Evolutionary conservation across 805 yeast genomes (phyloP), one percentile per base, ranked within the genome.

Genomic region (Ogataea parapolymorpha): DNA sequence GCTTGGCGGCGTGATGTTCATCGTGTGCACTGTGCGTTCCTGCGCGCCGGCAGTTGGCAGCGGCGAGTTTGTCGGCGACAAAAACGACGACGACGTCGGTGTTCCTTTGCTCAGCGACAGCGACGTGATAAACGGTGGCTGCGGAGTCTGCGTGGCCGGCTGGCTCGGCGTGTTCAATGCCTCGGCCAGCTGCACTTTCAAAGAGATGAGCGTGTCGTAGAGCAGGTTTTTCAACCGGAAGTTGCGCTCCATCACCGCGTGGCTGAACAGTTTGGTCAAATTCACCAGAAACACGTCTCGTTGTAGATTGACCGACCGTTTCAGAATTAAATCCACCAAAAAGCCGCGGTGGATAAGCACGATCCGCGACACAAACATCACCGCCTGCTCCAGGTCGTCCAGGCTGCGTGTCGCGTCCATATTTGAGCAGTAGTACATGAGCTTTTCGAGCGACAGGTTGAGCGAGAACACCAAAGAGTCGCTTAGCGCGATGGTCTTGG

Each of bases 291-390:
- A 75, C 8, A 53, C 63, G 41, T 75, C 75, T 31, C 72, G 63
- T 37, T 71, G 64, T 20, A 61, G 55, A 58, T 55, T 69, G 45
- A 53, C 49, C 42, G 71, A 51, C 55, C 73, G 58, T 35, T 68
- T 70, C 37, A 66, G 44, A 1, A 78, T 65, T n/a, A 73, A 55
- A 6, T 68, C 64, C 13, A 74, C 74, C 27, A 81, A 59, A 14
- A 74, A 68, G 3, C 62, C 56, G 51, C 76, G 77, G 55, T 80
- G 85, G 35, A 80, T 74, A 34, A 79, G 68, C n/a, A 80, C 61
- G 12, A 80, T 74, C 42, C 79, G 66, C 43, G 80, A 63, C 44
- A 76, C 68, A 20, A 78, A 64, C 6, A 75, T 68, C 5, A 79
- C 66, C 0, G 77, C 48, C 47, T 40, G 39, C 33, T 59, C 61